Conservation (phyloP, 371 early-diverging fungal genomes). For the Mucor lusitanicus region DNA sequence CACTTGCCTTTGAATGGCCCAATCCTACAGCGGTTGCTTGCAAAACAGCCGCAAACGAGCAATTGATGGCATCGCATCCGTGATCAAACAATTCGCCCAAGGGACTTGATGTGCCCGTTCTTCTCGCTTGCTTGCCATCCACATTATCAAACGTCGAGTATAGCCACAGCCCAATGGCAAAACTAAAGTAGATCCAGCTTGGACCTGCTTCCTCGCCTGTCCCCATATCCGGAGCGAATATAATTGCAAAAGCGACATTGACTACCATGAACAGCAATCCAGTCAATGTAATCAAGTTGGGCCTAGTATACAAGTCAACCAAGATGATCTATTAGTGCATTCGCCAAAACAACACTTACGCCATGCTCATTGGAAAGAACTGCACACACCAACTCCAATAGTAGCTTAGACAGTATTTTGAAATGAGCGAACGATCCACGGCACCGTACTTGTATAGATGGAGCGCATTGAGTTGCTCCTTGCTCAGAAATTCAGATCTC, state of each 20-base stretch:
- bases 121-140: slow-evolving; percentile 98
- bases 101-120: slow-evolving; percentile 89
- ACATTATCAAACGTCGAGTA: slow-evolving; percentile 97
- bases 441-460: slow-evolving; percentile 82
- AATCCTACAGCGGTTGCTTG: slow-evolving; percentile 84
- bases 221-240: slow-evolving; percentile 44
- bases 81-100: slow-evolving; percentile 96
- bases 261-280: slow-evolving; percentile 89
- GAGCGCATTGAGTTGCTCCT: slow-evolving; percentile 73
- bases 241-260: slow-evolving; percentile 68
- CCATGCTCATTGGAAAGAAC: slow-evolving; percentile 93
- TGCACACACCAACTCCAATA: slow-evolving; percentile 92
- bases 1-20: slow-evolving; percentile 74
- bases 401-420: slow-evolving; percentile 78
- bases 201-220: slow-evolving; percentile 29
- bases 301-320: slow-evolving; percentile 69
- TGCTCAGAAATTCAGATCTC: slow-evolving; percentile 49
- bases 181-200: slow-evolving; percentile 58
- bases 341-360: no score
- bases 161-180: slow-evolving; percentile 87
- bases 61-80: slow-evolving; percentile 94
- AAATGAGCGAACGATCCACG: slow-evolving; percentile 83
- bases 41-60: slow-evolving; percentile 83
- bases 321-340: no score
- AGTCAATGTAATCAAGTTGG: slow-evolving; percentile 96